Base-by-base conservation (phyloP, 2,329 filamentous ascomycete genomes). In the Clonostachys byssicola region DNA sequence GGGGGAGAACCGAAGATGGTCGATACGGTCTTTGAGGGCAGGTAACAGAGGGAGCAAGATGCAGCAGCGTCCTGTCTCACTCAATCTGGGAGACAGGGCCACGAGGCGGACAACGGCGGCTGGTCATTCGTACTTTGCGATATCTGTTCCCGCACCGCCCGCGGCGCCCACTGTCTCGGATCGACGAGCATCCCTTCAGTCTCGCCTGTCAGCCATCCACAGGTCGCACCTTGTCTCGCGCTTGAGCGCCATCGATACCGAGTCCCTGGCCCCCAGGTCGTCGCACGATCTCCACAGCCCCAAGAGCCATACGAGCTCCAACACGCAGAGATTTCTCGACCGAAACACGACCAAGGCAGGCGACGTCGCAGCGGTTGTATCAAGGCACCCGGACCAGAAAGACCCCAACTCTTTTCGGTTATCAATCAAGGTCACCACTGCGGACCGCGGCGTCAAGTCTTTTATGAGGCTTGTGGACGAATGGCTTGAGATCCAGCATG, bases 41-140 rank as follows among this genome's bases (percentile, higher is more conserved):
- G 41, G 42, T 20, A 30, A 38, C 36, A 3, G 36, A 18, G 41
- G 39, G 30, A 33, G 36, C 47, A 47, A 43, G 33, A n/a, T 16
- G 16, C 12, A 14, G 16, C 30, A 34, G n/a, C n/a, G 36, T 2
- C 16, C 23, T 30, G 23, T 13, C 9, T 18, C 44, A 12, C 33
- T 47, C n/a, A 14, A 43, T 10, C 17, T 20, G 33, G 38, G 23
- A 1, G 47, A 48, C 9, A 35, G 12, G 35, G 30, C 36, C 16
- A 38, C 41, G 17, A 42, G 41, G 36, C 44, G 30, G 42, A 48
- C 47, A 16, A 48, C 47, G 2, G 34, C 23, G 14, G 47, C 42
- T 13, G 47, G 47, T 5, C 42, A 48, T 18, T 14, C 42, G 6
- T 48, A 48, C 42, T 41, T 44, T 30, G 47, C 47, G 18, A 48